phyloP scores from a whole-genome alignment of 441 rosid species.

The Arabidopsis hybrid region DNA sequence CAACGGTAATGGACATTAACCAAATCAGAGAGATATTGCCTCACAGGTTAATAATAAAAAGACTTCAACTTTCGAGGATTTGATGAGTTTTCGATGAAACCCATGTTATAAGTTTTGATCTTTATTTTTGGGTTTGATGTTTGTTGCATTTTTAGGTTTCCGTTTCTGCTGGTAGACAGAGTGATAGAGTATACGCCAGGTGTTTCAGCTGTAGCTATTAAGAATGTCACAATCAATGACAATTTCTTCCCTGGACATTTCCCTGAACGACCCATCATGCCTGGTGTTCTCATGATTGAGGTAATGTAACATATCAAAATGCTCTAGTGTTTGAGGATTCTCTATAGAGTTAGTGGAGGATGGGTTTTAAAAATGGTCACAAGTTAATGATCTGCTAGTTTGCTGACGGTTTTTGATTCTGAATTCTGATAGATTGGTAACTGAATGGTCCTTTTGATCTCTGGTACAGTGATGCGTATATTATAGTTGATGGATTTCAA shows the following conservation, averaged over 20 bases:
- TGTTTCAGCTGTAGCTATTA: conserved; percentile 87
- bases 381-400: conserved; percentile 1
- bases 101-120: neutral
- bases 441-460: neutral
- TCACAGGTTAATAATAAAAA: conserved; percentile 58
- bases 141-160: conserved; percentile 58
- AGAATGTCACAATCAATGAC: conserved; percentile 93
- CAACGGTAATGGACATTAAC: conserved; percentile 87
- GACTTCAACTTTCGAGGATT: neutral
- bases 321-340: neutral
- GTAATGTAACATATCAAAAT: conserved; percentile 43
- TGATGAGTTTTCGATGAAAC: conserved; percentile 1
- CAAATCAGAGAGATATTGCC: conserved; percentile 89
- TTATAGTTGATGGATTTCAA: neutral
- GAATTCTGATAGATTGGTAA: neutral
- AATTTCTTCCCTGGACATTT: conserved; percentile 96
- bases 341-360: neutral
- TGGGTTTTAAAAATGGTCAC: neutral
- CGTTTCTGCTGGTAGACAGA: conserved; percentile 93
- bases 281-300: conserved; percentile 98
- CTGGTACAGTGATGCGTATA: neutral
- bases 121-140: neutral
- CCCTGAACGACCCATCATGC: conserved; percentile 94
- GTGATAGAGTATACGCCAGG: conserved; percentile 89
- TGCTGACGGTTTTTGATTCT: conserved; percentile 11